phyloP scores from a whole-genome alignment of 1,284 basidiomycete genomes.

The Coniferiporia weirii region DNA sequence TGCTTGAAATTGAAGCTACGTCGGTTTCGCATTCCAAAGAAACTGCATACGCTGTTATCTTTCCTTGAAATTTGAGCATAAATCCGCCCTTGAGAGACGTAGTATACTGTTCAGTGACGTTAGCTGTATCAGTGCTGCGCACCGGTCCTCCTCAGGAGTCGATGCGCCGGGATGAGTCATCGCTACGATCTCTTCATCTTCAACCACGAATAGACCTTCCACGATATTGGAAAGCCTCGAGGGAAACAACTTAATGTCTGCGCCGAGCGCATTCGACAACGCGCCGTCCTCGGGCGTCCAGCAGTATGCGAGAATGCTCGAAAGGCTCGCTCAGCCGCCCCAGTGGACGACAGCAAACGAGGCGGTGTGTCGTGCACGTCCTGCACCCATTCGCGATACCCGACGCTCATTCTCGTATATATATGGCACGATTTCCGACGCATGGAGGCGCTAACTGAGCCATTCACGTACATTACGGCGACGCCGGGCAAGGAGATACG shows the following conservation, averaged over 20 bases:
- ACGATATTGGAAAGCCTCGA: not conserved
- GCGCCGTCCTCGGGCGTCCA: not conserved
- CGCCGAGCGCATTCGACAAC: not conserved
- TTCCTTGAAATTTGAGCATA: too few relatives aligned
- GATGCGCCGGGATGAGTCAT: too few relatives aligned
- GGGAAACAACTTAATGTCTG: not conserved
- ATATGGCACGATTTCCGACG: not conserved
- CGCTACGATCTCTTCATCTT: too few relatives aligned
- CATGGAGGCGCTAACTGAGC: slow-evolving; percentile 75
- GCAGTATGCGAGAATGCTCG: slow-evolving; percentile 9
- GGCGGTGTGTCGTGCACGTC: not conserved
- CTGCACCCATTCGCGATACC: not conserved
- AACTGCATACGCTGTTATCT: too few relatives aligned
- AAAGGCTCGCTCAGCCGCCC: not conserved
- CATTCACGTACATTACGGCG: slow-evolving; percentile 82
- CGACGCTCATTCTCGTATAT: not conserved
- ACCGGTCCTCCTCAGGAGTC: too few relatives aligned
- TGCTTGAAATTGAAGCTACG: too few relatives aligned
- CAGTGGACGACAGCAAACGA: slow-evolving; percentile 15
- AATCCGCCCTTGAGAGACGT: too few relatives aligned
- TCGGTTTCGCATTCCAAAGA: too few relatives aligned
- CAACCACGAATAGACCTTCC: not conserved
- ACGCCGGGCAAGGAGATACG: slow-evolving; percentile 95
- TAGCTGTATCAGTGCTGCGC: too few relatives aligned
- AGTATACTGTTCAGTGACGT: too few relatives aligned